These are phyloP conservation scores for Puya raimondii DNA, from an alignment of 176 grass and related monocot genomes.

Conservation along the genomic window DNA sequence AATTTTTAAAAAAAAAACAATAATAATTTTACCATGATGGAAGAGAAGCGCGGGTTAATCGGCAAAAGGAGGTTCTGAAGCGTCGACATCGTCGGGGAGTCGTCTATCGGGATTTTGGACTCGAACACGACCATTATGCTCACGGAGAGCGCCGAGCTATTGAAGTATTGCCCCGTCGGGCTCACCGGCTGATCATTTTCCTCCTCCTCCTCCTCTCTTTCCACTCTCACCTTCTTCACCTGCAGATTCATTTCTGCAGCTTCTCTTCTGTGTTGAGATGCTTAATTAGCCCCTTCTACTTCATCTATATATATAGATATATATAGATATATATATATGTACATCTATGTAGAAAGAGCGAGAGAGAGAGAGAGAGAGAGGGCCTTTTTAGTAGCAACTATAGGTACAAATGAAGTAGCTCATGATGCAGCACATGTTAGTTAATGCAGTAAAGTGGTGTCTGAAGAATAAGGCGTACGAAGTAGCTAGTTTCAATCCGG, in stretches of 20 bases:
- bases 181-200: conserved; percentile 14
- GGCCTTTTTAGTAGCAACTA: too few relatives aligned
- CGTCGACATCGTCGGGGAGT: conserved; percentile 9
- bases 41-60: conserved; percentile 31
- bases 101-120: conserved; percentile 21
- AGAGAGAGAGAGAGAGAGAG: too few relatives aligned
- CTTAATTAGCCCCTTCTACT: too few relatives aligned
- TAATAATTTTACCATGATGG: conserved; percentile 18
- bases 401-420: too few relatives aligned
- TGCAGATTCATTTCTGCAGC: neutral
- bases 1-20: neutral
- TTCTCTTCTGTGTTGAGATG: too few relatives aligned
- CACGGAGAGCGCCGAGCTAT: conserved; percentile 27
- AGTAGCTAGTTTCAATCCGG: too few relatives aligned
- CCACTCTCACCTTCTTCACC: neutral
- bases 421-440: too few relatives aligned
- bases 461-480: too few relatives aligned
- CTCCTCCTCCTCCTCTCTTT: neutral
- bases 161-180: conserved; percentile 28
- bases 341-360: too few relatives aligned
- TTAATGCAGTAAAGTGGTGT: too few relatives aligned
- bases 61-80: conserved; percentile 21
- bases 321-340: too few relatives aligned
- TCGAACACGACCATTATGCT: conserved; percentile 25
- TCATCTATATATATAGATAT: too few relatives aligned